phyloP scores from a whole-genome alignment of 1,139 yeast genomes.

The Hemisphaericaspora xylanilytica region DNA sequence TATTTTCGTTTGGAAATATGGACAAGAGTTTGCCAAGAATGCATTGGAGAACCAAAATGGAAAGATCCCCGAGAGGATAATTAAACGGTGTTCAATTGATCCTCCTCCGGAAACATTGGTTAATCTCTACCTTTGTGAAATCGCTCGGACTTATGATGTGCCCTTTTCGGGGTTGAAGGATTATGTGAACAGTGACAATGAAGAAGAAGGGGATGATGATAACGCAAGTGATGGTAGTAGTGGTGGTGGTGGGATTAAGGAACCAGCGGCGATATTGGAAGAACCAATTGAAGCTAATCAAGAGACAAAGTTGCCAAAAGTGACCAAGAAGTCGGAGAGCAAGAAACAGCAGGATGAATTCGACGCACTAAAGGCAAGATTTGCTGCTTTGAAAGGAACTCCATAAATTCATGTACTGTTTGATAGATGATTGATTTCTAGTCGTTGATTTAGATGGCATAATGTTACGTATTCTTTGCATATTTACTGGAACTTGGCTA shows the following conservation, averaged over 20 bases:
- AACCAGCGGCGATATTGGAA: slow-evolving; percentile 13
- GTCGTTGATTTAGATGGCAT: too few species aligned
- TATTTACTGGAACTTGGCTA: too few species aligned
- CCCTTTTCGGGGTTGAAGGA: slow-evolving; percentile 61
- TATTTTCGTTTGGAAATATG: slow-evolving; percentile 59
- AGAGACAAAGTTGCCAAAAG: slow-evolving; percentile 6
- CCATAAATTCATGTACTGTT: background rate
- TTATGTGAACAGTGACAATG: slow-evolving; percentile 24
- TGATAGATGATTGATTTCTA: too few species aligned
- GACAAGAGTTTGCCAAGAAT: slow-evolving; percentile 55
- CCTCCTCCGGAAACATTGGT: slow-evolving; percentile 72
- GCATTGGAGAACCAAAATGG: slow-evolving; percentile 58
- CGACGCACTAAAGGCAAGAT: slow-evolving; percentile 44
- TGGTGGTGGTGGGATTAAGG: slow-evolving; percentile 22
- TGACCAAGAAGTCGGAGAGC: slow-evolving; percentile 7
- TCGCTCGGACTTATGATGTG: slow-evolving; percentile 76
- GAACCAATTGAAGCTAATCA: slow-evolving; percentile 18
- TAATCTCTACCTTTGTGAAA: slow-evolving; percentile 68
- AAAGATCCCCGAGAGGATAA: slow-evolving; percentile 63
- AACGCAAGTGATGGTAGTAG: slow-evolving; percentile 21
- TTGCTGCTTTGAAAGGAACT: slow-evolving; percentile 44
- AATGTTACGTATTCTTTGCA: too few species aligned
- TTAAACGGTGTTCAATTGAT: slow-evolving; percentile 59
- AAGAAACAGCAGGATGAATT: slow-evolving; percentile 29
- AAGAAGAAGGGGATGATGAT: slow-evolving; percentile 16